Evolutionary conservation across 179 eudicot genomes (phyloP), one percentile per base, ranked within the genome.

Genomic region (Corrigiola litoralis): DNA sequence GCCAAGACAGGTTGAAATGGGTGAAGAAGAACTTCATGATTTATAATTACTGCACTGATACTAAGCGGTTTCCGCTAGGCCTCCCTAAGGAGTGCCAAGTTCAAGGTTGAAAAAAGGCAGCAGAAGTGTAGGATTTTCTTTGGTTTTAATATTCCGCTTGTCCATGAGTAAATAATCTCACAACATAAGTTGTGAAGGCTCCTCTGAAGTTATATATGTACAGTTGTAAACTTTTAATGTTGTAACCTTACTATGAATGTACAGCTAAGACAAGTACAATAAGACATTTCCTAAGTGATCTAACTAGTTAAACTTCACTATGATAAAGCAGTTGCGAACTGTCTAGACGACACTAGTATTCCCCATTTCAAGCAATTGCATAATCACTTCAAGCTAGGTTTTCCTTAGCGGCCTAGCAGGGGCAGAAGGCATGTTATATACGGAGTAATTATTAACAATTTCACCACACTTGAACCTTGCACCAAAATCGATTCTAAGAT

Each of bases 41-140:
- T 40, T 74, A 74, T 36, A 74, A 74, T 42, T 74, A 74, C 45
- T 74, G 78, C 13, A 50, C 45, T 4, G 78, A 74, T 34, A 28
- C 34, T 3, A 68, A 74, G 48, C 70, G 78, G 58, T 74, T 63
- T 14, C 66, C 66, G 25, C 69, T 68, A 55, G 78, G 78, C 14
- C 54, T 63, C 8, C 78, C 78, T 3, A 74, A 68, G 32, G 78
- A 74, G 58, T 74, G 78, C 21, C 68, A 48, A 6, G 31, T 48
- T 7, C 49, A 23, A 9, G 53, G 61, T 16, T 61, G 14, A 61
- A 51, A 4, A 10, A 18, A 56, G 3, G n/a, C 6, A 32, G 37
- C 32, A 16, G 20, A 37, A 9, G 14, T 21, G 29, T 1, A 12
- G n/a, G n/a, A n/a, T n/a, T n/a, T 21, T 21, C 6, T 9, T 14